Conservation (phyloP, 2,329 filamentous ascomycete genomes). For the Botrytis elliptica region DNA sequence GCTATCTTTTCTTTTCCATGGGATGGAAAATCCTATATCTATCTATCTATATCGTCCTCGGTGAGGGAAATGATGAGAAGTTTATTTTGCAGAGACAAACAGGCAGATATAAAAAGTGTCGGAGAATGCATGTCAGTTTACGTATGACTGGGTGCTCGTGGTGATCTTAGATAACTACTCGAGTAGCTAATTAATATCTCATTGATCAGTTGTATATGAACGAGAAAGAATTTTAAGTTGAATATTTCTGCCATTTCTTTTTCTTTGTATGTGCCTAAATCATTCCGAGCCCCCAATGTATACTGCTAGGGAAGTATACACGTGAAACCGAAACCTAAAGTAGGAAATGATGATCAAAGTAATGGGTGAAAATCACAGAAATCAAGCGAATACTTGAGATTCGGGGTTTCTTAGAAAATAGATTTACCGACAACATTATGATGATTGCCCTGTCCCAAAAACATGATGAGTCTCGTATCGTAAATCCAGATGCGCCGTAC, state of each 20-base stretch:
- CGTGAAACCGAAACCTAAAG: background rate
- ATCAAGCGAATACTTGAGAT: background rate
- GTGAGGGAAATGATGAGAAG: background rate
- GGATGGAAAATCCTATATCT: background rate
- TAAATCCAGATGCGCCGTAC: no score
- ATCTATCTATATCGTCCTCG: background rate
- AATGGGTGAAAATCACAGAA: background rate
- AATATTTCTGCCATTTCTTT: background rate
- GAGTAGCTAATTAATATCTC: fast-evolving
- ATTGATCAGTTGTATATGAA: background rate
- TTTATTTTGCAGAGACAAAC: no score
- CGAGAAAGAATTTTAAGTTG: background rate
- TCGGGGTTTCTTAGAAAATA: background rate
- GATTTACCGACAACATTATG: no score
- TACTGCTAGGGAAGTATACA: background rate
- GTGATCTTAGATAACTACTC: background rate
- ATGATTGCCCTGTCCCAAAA: no score
- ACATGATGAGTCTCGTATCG: no score
- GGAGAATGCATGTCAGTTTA: no score
- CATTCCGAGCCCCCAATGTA: no score
- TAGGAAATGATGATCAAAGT: background rate
- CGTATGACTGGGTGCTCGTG: no score
- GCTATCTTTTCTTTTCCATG: background rate
- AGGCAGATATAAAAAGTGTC: no score
- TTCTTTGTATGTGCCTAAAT: background rate